Conservation (phyloP, 202 grass and related monocot genomes). For the Schoenoplectus triqueter region DNA sequence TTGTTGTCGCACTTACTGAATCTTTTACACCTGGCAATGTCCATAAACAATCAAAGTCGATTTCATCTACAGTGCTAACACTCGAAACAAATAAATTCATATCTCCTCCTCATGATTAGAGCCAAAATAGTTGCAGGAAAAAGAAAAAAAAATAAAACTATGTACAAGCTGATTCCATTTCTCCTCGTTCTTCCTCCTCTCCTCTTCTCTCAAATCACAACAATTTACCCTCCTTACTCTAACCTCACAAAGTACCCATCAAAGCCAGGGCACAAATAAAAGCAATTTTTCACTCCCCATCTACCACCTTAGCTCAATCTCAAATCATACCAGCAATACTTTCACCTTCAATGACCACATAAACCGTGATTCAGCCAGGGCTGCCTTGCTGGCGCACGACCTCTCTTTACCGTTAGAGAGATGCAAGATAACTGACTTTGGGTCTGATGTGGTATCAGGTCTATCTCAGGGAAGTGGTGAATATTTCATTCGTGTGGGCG, state of each 20-base stretch:
- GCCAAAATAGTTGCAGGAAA: conserved; percentile 13
- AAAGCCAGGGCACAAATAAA: neutral
- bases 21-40: neutral
- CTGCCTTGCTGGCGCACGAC: conserved; percentile 31
- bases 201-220: conserved; percentile 48
- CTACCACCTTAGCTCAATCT: conserved; percentile 1
- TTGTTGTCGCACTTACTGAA: neutral
- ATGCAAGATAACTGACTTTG: conserved; percentile 48
- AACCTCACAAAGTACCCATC: conserved; percentile 43
- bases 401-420: conserved; percentile 35
- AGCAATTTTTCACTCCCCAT: conserved; percentile 30
- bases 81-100: conserved; percentile 54
- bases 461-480: conserved; percentile 81
- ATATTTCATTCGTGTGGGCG: conserved; percentile 81
- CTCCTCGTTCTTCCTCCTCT: conserved; percentile 30
- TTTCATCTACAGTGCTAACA: conserved; percentile 34
- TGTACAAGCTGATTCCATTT: conserved; percentile 40
- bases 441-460: conserved; percentile 76
- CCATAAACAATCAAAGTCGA: neutral
- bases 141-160: conserved; percentile 32
- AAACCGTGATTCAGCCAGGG: conserved; percentile 50
- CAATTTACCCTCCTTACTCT: conserved; percentile 49
- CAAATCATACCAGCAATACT: neutral
- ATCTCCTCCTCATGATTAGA: neutral
- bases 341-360: conserved; percentile 39